A percentile compares a stretch with the other conserved stretches of the same genome.
Conservation (phyloP, 148 eudicot genomes). For the Fagopyrum tataricum region DNA sequence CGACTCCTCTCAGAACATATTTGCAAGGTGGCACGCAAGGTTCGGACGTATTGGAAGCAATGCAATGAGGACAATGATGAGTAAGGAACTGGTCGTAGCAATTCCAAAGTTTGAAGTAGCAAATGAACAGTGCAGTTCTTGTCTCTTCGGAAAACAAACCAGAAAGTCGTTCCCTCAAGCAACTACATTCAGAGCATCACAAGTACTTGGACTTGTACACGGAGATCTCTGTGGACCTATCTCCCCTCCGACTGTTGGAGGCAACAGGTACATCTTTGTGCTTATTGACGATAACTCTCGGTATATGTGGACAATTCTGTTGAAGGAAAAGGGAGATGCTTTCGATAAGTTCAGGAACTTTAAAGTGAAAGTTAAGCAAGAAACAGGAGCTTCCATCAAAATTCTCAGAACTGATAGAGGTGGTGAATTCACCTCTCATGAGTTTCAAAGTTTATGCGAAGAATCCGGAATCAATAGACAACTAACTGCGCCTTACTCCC, state of each 20-base stretch:
- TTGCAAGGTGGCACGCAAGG: not conserved
- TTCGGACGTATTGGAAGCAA: not conserved
- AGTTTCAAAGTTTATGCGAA: not conserved
- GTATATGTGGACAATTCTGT: not conserved
- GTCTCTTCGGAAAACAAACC: not conserved
- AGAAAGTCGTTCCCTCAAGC: not conserved
- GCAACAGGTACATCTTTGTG: not conserved
- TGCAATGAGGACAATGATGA: not conserved
- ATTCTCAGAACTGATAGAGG: not conserved
- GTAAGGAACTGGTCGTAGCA: not conserved
- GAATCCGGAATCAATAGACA: not conserved
- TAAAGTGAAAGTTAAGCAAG: not conserved
- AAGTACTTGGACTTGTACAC: not conserved
- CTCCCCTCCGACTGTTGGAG: not conserved
- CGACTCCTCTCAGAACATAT: not conserved
- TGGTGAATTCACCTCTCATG: not conserved
- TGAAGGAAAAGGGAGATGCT: not conserved
- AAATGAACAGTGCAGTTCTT: not conserved
- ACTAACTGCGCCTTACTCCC: not conserved
- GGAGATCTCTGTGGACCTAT: not conserved
- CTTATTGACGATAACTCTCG: constrained; percentile 7
- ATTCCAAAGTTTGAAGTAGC: not conserved
- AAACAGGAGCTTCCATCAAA: not conserved
- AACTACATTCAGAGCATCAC: not conserved
- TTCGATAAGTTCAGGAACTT: not conserved